Base-by-base conservation (phyloP, 2,329 filamentous ascomycete genomes). In the Ceratocystiopsis minuta region DNA sequence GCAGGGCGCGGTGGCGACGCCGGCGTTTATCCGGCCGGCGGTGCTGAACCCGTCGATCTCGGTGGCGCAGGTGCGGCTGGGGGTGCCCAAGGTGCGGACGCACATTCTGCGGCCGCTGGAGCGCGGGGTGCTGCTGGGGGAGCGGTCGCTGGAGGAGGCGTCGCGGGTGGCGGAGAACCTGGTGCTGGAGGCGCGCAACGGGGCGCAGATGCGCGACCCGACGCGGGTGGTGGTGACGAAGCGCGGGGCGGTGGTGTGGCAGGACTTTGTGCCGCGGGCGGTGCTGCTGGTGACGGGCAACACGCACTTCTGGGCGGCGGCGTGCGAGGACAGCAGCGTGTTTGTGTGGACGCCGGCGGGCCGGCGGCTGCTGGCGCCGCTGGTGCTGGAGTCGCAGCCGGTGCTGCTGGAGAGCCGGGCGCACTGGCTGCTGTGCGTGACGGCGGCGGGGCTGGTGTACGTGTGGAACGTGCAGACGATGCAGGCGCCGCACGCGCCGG, bases 281-380 rank as follows among this genome's bases (percentile, higher is more conserved):
- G 81, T 94, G 18, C 72, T 98, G n/a, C 69, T 96, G 2, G 78
- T 92, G 1, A 90, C 88, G 0, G 92, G 86, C 3, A 96, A 86
- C 57, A 78, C 80, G 51, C 77, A 81, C 50, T 87, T 96, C 55
- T 98, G 90, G 82, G 80, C 83, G 0, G 88, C 80, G 15, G 87
- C 82, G 11, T 95, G 87, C 53, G 90, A 98, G 57, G 90, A 96
- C 54, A 90, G 86, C 15, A 84, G 78, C 16, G 57, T 98, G 9
- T 84, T 94, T 54, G 72, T 84, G 10, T 98, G 90, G 87, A 88
- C 87, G 1, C 85, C 88, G 2, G 85, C 87, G 14, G 90, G 90
- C 13, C 75, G 92, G 47, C 75, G 92, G 41, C 66, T 94, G 17
- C 66, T 93, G 43, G 94, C 84, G 53, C 78, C 87, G 5, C 69